These are phyloP conservation scores for Cymbopogon citratus DNA, from an alignment of 176 grass and related monocot species.

Conservation along the genomic window DNA sequence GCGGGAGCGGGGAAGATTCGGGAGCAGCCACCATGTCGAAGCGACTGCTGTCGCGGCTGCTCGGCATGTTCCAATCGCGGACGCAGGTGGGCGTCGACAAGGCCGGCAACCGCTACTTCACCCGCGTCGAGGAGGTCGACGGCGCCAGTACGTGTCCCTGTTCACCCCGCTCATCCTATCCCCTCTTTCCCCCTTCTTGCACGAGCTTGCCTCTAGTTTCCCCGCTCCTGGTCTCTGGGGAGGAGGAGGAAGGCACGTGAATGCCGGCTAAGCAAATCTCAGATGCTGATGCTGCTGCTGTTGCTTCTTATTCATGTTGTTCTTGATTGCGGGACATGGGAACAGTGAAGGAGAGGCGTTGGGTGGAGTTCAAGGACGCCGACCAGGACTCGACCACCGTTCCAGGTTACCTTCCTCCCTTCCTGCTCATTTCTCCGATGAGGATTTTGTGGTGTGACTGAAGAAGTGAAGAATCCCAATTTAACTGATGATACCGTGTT, in stretches of 20 bases:
- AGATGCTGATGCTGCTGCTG: not conserved
- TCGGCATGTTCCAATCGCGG: conserved; percentile 62
- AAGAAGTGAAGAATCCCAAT: not conserved
- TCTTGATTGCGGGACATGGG: not conserved
- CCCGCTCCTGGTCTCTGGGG: not conserved
- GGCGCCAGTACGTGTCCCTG: conserved; percentile 41
- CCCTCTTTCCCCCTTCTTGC: not conserved
- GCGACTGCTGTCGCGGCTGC: conserved; percentile 54
- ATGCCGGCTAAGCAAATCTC: conserved; percentile 9
- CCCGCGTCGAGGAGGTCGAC: conserved; percentile 70
- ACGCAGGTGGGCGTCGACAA: conserved; percentile 74
- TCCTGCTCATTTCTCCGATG: not conserved
- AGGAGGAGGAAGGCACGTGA: not conserved
- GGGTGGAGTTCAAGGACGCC: conserved; percentile 80
- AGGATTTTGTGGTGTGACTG: not conserved
- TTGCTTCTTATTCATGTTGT: not conserved
- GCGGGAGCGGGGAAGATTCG: not conserved
- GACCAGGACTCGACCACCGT: conserved; percentile 72
- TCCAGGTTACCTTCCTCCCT: conserved; percentile 56
- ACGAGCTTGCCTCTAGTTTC: not conserved
- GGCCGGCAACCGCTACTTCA: conserved; percentile 77
- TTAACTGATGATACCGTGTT: not conserved
- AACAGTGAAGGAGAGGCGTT: conserved; percentile 86
- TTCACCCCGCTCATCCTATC: not conserved
- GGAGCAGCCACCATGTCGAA: conserved; percentile 54